Evolutionary conservation across 495 filamentous ascomycete genomes (phyloP).

Genomic region (Umbilicaria muhlenbergii): DNA sequence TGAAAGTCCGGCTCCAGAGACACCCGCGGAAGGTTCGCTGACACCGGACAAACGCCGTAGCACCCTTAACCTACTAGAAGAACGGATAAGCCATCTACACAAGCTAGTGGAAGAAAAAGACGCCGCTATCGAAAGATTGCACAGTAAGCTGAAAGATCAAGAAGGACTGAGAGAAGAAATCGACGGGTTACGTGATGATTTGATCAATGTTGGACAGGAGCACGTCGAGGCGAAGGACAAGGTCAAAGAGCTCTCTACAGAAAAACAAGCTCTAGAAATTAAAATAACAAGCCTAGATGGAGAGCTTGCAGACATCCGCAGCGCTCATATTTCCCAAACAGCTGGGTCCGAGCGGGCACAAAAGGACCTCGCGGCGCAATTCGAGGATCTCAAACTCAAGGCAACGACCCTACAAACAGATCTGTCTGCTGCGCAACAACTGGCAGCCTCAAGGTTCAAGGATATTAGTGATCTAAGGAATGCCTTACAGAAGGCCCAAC

Average conservation of each 20-base stretch:
- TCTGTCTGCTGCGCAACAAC: constrained; percentile 67
- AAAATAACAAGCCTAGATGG: constrained; percentile 50
- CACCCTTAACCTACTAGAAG: constrained; percentile 28
- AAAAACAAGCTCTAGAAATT: constrained; percentile 44
- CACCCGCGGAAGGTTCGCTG: constrained; percentile 13
- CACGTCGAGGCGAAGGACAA: constrained; percentile 70
- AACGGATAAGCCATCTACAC: constrained; percentile 37
- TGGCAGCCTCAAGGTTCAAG: constrained; percentile 75
- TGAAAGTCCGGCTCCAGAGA: constrained; percentile 9
- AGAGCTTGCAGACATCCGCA: constrained; percentile 42
- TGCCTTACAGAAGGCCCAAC: constrained; percentile 68
- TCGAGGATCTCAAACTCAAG: constrained; percentile 58
- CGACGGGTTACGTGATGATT: constrained; percentile 62
- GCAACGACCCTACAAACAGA: constrained; percentile 62
- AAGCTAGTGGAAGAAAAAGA: constrained; percentile 58
- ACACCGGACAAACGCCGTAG: constrained; percentile 2
- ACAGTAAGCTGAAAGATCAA: constrained; percentile 50
- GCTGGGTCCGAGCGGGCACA: constrained; percentile 39
- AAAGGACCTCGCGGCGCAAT: constrained; percentile 48
- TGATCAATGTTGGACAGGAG: constrained; percentile 60
- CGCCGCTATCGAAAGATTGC: constrained; percentile 46
- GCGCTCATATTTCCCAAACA: constrained; percentile 29
- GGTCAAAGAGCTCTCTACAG: constrained; percentile 48
- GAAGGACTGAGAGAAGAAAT: constrained; percentile 79
- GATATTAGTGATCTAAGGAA: constrained; percentile 67